These are phyloP conservation scores for Heterobasidion parviporum DNA, from an alignment of 1,284 basidiomycete species.

Conservation along the genomic window DNA sequence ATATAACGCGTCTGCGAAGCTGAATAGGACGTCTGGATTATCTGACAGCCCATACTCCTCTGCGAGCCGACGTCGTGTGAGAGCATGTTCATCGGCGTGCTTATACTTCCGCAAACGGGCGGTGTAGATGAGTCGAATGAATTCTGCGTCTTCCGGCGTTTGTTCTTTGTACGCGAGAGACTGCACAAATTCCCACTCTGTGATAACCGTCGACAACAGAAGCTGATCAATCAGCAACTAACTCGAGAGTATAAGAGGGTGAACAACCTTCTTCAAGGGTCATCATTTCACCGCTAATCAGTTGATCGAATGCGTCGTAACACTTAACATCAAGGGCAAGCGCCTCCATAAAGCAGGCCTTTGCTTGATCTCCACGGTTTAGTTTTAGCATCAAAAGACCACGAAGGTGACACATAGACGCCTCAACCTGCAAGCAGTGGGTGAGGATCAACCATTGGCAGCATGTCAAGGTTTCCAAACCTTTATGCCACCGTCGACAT, in stretches of 20 bases:
- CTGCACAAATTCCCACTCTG: constrained; percentile 96
- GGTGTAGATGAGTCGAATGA: constrained; percentile 88
- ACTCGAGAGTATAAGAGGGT: not conserved
- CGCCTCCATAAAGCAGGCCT: constrained; percentile 92
- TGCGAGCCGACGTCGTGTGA: constrained; percentile 59
- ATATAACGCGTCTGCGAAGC: constrained; percentile 89
- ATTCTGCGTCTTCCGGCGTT: constrained; percentile 78
- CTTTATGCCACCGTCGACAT: constrained; percentile 83
- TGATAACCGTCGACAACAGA: constrained; percentile 3
- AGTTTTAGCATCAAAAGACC: constrained; percentile 92
- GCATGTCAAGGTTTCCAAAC: constrained; percentile 23
- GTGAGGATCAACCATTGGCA: constrained; percentile 2
- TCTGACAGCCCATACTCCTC: constrained; percentile 1
- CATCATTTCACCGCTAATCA: constrained; percentile 93
- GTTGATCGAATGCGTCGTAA: constrained; percentile 90
- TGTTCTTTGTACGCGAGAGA: constrained; percentile 79
- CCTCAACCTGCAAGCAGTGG: constrained; percentile 61
- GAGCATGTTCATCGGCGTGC: constrained; percentile 73
- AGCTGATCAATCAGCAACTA: not conserved
- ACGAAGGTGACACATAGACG: constrained; percentile 91
- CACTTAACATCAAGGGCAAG: constrained; percentile 94
- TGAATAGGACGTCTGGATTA: constrained; percentile 55
- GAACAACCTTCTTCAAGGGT: constrained; percentile 77
- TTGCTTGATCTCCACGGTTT: constrained; percentile 83
- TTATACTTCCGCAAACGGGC: constrained; percentile 87